Base-by-base conservation (phyloP, 2,329 filamentous ascomycete genomes). In the Neonectria punicea region DNA sequence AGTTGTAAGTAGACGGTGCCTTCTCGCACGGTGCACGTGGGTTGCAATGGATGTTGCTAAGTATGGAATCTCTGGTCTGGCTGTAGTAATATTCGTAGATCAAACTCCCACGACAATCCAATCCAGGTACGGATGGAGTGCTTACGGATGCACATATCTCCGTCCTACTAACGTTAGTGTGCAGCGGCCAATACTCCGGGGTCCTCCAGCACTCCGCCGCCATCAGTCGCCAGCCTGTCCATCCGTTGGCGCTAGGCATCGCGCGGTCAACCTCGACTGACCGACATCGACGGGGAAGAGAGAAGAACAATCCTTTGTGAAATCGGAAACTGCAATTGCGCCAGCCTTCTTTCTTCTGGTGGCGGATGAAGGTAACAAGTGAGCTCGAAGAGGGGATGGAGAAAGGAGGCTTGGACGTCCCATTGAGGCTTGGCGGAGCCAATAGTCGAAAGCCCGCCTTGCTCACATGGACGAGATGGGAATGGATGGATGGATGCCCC, bases 361-460 rank as follows among this genome's bases (percentile, higher is more conserved):
- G 46, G 22, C 11, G 49, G 14, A 39, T 39, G 14, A 39, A 32
- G 39, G 16, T 10, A 36, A 34, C 20, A 16, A 28, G 34, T 18
- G 16, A 25, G n/a, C 28, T 46, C 20, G 20, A 25, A 46, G 18
- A 25, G 11, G 43, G 18, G 43, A 44, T 25, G 25, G 55, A 44
- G 20, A 49, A 43, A 32, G 49, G 49, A 53, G 57, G 57, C 57
- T 59, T 59, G 39, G 57, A 25, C 18, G 28, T 16, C 6, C 14
- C 36, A 28, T 25, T 56, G 58, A 61, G 44, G 51, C 51, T 54
- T 56, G 34, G 59, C 34, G 43, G 8, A n/a, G 44, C 53, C 51
- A 61, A 56, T 51, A 20, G 53, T 47, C 43, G 30, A 30, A 56
- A 56, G 44, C 53, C 53, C 28, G 51, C n/a, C 53, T 44, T 51